These are phyloP conservation scores for Barbarea vulgaris DNA, from an alignment of 345 rosid genomes.

Conservation along the genomic window DNA sequence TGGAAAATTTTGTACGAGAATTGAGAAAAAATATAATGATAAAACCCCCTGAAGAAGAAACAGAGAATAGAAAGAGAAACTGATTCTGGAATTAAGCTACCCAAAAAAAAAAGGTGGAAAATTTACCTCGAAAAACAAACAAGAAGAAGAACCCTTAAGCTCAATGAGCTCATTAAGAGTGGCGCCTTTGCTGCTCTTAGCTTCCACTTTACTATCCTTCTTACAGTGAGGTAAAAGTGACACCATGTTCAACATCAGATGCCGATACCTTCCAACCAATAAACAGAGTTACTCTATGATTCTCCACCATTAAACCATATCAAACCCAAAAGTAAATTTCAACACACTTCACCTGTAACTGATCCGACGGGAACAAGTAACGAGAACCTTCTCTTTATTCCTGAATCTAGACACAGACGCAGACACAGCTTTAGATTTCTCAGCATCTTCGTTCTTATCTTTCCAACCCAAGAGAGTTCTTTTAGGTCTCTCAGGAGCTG, in stretches of 20 bases:
- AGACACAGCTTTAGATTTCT: slow-evolving; percentile 9
- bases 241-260: slow-evolving; percentile 92
- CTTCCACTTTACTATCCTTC: slow-evolving; percentile 92
- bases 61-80: neutral
- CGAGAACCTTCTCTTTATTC: slow-evolving; percentile 93
- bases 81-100: neutral
- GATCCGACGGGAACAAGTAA: slow-evolving; percentile 92
- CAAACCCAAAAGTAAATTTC: neutral
- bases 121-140: slow-evolving; percentile 86
- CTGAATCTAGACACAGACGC: slow-evolving; percentile 50
- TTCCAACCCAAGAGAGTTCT: slow-evolving; percentile 87
- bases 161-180: slow-evolving; percentile 88
- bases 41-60: neutral
- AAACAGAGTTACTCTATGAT: neutral
- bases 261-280: slow-evolving; percentile 66
- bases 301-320: neutral
- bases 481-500: slow-evolving; percentile 64
- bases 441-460: slow-evolving; percentile 51
- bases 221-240: slow-evolving; percentile 92
- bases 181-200: slow-evolving; percentile 74
- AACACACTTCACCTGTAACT: slow-evolving; percentile 63
- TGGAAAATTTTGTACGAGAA: neutral
- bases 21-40: neutral
- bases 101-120: neutral
- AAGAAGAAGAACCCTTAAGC: slow-evolving; percentile 83